Evolutionary conservation across 352 stramenopile genomes (phyloP).

Genomic region (Halophytophthora batemanensis): DNA sequence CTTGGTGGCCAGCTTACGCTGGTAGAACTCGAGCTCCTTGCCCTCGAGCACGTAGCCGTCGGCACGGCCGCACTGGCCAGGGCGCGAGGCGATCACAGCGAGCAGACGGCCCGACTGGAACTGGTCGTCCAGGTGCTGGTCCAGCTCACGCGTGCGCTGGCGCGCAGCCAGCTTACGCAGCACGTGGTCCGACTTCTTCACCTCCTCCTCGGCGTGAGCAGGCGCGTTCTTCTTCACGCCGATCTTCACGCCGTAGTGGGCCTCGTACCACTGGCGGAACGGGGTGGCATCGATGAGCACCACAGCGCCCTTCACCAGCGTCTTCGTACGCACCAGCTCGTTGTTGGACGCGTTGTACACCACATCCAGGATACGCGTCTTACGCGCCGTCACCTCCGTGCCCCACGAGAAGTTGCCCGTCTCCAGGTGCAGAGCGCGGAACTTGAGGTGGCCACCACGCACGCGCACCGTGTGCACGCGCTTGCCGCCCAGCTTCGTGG

Average conservation of each 20-base stretch:
- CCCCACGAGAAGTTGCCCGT: conserved; percentile 99
- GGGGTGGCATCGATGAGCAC: conserved; percentile 98
- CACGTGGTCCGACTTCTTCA: conserved; percentile 94
- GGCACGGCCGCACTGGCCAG: conserved; percentile 96
- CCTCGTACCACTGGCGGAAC: conserved; percentile 99
- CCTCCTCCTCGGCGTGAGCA: conserved; percentile 77
- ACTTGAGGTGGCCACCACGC: conserved; percentile 98
- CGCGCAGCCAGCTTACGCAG: conserved; percentile 92
- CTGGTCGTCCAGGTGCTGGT: conserved; percentile 95
- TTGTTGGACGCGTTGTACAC: conserved; percentile 99
- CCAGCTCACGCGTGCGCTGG: conserved; percentile 91
- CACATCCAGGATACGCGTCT: conserved; percentile 99
- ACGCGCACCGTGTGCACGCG: conserved; percentile 95
- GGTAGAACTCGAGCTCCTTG: conserved; percentile 99
- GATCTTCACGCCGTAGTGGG: conserved; percentile 97
- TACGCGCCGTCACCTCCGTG: conserved; percentile 96
- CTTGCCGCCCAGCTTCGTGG: conserved; percentile 98
- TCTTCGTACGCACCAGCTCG: conserved; percentile 99
- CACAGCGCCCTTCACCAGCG: conserved; percentile 98
- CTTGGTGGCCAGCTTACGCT: conserved; percentile 98
- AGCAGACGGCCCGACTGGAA: conserved; percentile 96
- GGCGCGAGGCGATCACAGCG: conserved; percentile 96
- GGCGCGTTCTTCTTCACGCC: conserved; percentile 85
- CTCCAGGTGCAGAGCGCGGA: conserved; percentile 97
- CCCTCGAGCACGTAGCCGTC: conserved; percentile 99